A percentile compares a stretch with the other conserved stretches of the same genome.
phyloP scores from a whole-genome alignment of 2,329 filamentous ascomycete species.

The Claviceps sorghi region DNA sequence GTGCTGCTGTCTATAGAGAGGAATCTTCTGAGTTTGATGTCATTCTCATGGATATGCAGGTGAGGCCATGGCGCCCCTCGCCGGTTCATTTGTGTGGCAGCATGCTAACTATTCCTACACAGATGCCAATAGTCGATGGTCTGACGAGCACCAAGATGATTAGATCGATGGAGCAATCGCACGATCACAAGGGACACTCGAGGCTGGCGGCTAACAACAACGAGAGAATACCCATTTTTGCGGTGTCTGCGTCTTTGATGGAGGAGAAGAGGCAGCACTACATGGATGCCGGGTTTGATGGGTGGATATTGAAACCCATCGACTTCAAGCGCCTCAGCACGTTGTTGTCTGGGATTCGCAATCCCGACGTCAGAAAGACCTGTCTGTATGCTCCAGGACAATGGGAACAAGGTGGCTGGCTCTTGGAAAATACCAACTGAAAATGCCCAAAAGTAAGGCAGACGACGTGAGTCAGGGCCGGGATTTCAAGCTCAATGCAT shows the following conservation, averaged over 20 bases:
- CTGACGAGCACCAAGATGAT: constrained; percentile 74
- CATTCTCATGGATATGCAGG: constrained; percentile 87
- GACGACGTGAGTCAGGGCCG: background rate
- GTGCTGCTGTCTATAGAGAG: constrained; percentile 54
- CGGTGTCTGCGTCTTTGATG: constrained; percentile 68
- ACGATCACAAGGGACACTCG: constrained; percentile 37
- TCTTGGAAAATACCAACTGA: constrained; percentile 25
- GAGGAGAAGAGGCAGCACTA: constrained; percentile 58
- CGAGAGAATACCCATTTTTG: constrained; percentile 64
- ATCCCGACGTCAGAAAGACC: constrained; percentile 40
- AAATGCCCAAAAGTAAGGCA: constrained; percentile 5
- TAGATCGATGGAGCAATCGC: constrained; percentile 50
- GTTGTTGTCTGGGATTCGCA: constrained; percentile 54
- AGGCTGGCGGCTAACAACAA: constrained; percentile 46
- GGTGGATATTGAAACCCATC: constrained; percentile 81
- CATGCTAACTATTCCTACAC: background rate
- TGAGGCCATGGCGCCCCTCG: constrained; percentile 24
- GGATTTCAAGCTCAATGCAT: background rate
- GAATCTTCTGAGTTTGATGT: constrained; percentile 53
- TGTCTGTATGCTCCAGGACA: constrained; percentile 55
- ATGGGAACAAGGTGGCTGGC: constrained; percentile 86
- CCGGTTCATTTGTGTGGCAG: too few species aligned
- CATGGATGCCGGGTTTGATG: constrained; percentile 68
- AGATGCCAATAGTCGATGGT: constrained; percentile 92
- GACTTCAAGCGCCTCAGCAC: constrained; percentile 61